These are phyloP conservation scores for Laguncularia racemosa DNA, from an alignment of 345 rosid species.

Conservation along the genomic window DNA sequence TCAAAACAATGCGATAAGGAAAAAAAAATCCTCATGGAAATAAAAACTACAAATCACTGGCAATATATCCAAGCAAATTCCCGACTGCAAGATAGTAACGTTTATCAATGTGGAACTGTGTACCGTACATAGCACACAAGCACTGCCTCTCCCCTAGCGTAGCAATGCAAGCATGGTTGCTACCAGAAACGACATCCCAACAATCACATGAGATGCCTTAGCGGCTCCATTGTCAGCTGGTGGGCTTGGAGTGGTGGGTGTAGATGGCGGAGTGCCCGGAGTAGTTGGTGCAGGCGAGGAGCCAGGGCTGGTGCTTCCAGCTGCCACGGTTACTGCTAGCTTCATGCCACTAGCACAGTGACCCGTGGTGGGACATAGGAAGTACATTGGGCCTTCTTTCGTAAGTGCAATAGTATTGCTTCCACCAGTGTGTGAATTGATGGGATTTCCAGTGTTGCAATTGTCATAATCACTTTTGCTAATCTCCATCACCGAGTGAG, in stretches of 20 bases:
- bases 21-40: no score
- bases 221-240: slow-evolving; percentile 11
- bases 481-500: slow-evolving; percentile 31
- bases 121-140: no score
- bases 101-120: no score
- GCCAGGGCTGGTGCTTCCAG: slow-evolving; percentile 14
- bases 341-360: slow-evolving; percentile 52
- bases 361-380: slow-evolving; percentile 37
- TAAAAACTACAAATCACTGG: no score
- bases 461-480: slow-evolving; percentile 18
- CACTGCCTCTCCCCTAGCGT: no score
- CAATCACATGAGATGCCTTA: no score
- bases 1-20: no score
- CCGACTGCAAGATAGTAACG: no score
- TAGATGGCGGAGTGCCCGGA: slow-evolving; percentile 14
- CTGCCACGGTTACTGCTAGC: slow-evolving; percentile 30
- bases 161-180: no score
- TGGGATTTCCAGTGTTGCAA: slow-evolving; percentile 23
- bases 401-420: slow-evolving; percentile 17
- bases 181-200: no score
- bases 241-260: slow-evolving; percentile 11
- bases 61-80: no score
- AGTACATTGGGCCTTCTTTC: slow-evolving; percentile 24
- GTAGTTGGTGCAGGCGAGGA: slow-evolving; percentile 11
- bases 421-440: slow-evolving; percentile 21